Evolutionary conservation across 805 yeast species (phyloP), one percentile per base, ranked within the genome.

Genomic region (Nakazawaea ambrosiae): DNA sequence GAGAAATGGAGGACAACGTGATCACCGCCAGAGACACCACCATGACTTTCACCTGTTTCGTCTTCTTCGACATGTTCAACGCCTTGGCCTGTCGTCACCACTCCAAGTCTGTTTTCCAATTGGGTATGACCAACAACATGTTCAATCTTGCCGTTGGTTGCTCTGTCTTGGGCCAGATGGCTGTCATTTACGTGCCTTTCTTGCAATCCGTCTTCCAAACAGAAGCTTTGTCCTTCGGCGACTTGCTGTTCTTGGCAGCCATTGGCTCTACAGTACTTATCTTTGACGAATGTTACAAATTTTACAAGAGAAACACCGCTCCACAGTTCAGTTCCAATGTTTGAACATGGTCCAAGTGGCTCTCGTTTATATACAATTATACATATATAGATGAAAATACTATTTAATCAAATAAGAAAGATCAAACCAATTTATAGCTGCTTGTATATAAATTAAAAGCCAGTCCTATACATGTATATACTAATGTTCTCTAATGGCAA

Each of bases 41-140:
- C 1, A 92, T 92, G 98, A 90, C 98, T 0, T 92, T 92, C 55
- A 92, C 97, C 0, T 86, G 97, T 56, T 92, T 92, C 62, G 98
- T 92, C 9, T 67, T 90, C 40, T 92, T 80, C 53, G 99, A 92
- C 60, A 84, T 92, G 94, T 92, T 92, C 66, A 92, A 89, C 60
- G 99, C 99, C 0, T 66, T 92, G 47, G 68, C 95, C 12, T 90
- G 97, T 60, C 85, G 97, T 52, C 95, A 94, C 45, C 72, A 81
- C 41, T 70, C 86, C 31, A 89, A 86, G 55, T 83, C 95, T 2
- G 74, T 83, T 14, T 83, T 88, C 51, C 82, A 84, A 53, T 50
- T 90, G 33, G 98, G 98, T 0, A 48, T 86, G 45, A 68, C 72
- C 6, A 92, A 92, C 62, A 73, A 70, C 43, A 90, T 92, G 96